Evolutionary conservation across 1,284 basidiomycete genomes (phyloP).

Genomic region (Cutaneotrichosporon sp.): DNA sequence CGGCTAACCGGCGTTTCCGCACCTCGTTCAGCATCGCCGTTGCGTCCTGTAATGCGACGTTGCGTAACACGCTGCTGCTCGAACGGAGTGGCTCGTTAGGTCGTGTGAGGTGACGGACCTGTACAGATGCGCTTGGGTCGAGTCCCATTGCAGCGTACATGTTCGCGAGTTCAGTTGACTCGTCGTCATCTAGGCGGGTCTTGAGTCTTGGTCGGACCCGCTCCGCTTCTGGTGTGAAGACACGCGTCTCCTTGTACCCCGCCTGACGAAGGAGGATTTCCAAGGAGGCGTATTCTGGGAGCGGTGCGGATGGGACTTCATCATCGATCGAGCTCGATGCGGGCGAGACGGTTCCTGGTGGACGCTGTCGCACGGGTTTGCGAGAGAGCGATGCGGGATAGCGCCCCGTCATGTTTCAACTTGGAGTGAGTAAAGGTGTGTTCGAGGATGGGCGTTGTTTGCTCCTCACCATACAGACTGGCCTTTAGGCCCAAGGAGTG

Average conservation of each 20-base stretch:
- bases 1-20: constrained; percentile 6
- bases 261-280: constrained; percentile 79
- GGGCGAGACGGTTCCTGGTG: constrained; percentile 13
- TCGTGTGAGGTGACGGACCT: constrained; percentile 22
- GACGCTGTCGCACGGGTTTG: constrained; percentile 28
- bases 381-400: constrained; percentile 29
- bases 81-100: constrained; percentile 20
- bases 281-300: constrained; percentile 59
- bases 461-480: constrained; percentile 9
- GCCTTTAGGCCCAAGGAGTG: background rate
- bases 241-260: constrained; percentile 82
- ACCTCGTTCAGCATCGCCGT: constrained; percentile 11
- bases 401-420: constrained; percentile 16
- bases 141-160: constrained; percentile 43
- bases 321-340: constrained; percentile 29
- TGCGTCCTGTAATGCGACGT: constrained; percentile 25
- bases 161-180: constrained; percentile 34
- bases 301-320: constrained; percentile 25
- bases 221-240: constrained; percentile 78
- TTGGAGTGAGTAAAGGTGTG: background rate
- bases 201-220: constrained; percentile 49
- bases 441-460: background rate
- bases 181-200: constrained; percentile 32
- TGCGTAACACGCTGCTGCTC: constrained; percentile 25
- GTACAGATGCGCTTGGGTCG: constrained; percentile 14